Evolutionary conservation across 352 stramenopile genomes (phyloP).

Genomic region (Pythium rhizo-oryzae): DNA sequence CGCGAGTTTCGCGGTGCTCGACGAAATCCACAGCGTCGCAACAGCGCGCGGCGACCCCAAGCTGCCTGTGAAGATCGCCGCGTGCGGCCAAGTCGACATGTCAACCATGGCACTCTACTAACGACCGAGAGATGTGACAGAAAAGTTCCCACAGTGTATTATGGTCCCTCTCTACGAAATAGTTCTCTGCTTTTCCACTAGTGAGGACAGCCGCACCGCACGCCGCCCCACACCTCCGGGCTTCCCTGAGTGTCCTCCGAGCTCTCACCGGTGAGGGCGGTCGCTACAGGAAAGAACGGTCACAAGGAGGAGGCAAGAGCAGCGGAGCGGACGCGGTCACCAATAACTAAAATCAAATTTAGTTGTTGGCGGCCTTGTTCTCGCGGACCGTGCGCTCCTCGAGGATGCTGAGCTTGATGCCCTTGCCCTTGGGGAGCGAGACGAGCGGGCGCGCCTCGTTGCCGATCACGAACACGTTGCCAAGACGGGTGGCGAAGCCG

Average conservation of each 20-base stretch:
- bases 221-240: too few species aligned
- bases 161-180: background rate
- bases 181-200: conserved; percentile 2
- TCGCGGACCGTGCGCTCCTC: conserved; percentile 91
- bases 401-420: conserved; percentile 99
- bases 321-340: background rate
- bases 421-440: conserved; percentile 98
- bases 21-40: conserved; percentile 52
- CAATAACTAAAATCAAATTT: conserved; percentile 26
- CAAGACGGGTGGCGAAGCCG: conserved; percentile 97
- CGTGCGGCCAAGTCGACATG: conserved; percentile 50
- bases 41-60: conserved; percentile 54
- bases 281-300: background rate
- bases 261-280: background rate
- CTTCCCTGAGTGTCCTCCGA: background rate
- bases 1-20: conserved; percentile 49
- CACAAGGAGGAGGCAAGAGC: background rate
- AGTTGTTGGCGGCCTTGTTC: conserved; percentile 63
- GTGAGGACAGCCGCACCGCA: background rate
- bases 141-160: conserved; percentile 1
- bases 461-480: conserved; percentile 98
- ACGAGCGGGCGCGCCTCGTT: conserved; percentile 92
- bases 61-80: conserved; percentile 44
- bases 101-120: conserved; percentile 7
- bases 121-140: conserved; percentile 12